Base-by-base conservation (phyloP, 2,329 filamentous ascomycete genomes). In the Diaporthe longicolla region DNA sequence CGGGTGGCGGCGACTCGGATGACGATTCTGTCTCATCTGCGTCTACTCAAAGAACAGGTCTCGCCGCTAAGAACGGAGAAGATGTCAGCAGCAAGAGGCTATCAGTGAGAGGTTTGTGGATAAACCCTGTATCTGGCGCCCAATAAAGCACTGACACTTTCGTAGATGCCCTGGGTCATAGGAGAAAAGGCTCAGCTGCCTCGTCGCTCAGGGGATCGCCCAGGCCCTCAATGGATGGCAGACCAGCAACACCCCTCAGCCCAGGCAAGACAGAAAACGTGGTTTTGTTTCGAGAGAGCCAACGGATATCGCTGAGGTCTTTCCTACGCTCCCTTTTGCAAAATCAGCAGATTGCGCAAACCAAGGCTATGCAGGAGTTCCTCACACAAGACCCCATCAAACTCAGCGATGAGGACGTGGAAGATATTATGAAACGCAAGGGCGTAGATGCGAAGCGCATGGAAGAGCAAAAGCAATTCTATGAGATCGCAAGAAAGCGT, bases 391-490 rank as follows among this genome's bases (percentile, higher is more conserved):
- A 93, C n/a, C 92, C 93, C 0, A 90, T 97, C 35, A 91, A 89
- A 1, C 87, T 94, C 13, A 95, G 91, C 29, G 93, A 96, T 78
- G 95, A 97, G 74, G 97, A 99, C 80, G 85, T 93, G 37, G 89
- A 93, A 2, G 97, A 99, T 80, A 95, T 98, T 43, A 83, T 92
- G 76, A 89, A 89, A 74, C 90, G 97, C 70, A 97, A 95, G 82
- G 88, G 90, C 17, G 92, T 98, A 83, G 97, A 99, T 79, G 92
- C 94, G 81, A 94, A 93, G 82, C 92, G 97, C 58, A 90, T 98
- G 70, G 94, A 97, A 79, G 97, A 99, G 83, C 97, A 99, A 82
- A 93, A 92, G 81, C 91, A 92, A 77, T 99, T 99, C 82, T 99
- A 98, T 82, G 96, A 99, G 81, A 95, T 99, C 80, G 97, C 97